These are phyloP conservation scores for Chaetomidium leptoderma DNA, from an alignment of 495 filamentous ascomycete species.

Conservation along the genomic window DNA sequence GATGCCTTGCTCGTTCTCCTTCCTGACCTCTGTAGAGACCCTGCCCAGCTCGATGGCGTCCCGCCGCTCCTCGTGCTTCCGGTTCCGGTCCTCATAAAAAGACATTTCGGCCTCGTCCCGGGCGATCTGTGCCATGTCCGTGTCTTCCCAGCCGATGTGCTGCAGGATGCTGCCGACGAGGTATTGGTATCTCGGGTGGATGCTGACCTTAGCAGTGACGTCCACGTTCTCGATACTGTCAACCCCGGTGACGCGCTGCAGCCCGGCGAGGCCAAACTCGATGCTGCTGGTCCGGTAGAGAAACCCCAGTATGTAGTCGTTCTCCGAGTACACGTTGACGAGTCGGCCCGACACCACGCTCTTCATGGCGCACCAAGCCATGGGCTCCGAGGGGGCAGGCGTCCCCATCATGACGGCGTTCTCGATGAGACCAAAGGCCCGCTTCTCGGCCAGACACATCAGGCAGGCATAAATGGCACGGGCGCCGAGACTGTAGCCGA, in stretches of 20 bases:
- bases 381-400: slow-evolving; percentile 60
- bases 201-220: slow-evolving; percentile 49
- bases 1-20: slow-evolving; percentile 24
- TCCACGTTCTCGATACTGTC: slow-evolving; percentile 56
- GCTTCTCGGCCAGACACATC: slow-evolving; percentile 65
- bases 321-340: slow-evolving; percentile 57
- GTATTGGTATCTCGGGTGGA: slow-evolving; percentile 53
- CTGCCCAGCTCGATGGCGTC: slow-evolving; percentile 16
- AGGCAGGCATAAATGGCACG: slow-evolving; percentile 83
- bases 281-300: slow-evolving; percentile 52
- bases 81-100: slow-evolving; percentile 22
- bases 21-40: slow-evolving; percentile 13
- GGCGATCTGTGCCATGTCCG: slow-evolving; percentile 42
- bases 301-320: slow-evolving; percentile 59
- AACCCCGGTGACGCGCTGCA: slow-evolving; percentile 51
- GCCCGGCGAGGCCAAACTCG: slow-evolving; percentile 54
- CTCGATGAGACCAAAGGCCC: slow-evolving; percentile 83
- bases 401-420: slow-evolving; percentile 79
- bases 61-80: slow-evolving; percentile 29
- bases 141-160: slow-evolving; percentile 54
- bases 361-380: slow-evolving; percentile 51
- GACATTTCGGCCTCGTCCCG: slow-evolving; percentile 37
- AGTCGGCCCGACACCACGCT: slow-evolving; percentile 54
- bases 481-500: slow-evolving; percentile 90
- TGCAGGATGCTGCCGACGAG: slow-evolving; percentile 52